Conservation (phyloP, 495 filamentous ascomycete species). For the Sordaria brevicollis region DNA sequence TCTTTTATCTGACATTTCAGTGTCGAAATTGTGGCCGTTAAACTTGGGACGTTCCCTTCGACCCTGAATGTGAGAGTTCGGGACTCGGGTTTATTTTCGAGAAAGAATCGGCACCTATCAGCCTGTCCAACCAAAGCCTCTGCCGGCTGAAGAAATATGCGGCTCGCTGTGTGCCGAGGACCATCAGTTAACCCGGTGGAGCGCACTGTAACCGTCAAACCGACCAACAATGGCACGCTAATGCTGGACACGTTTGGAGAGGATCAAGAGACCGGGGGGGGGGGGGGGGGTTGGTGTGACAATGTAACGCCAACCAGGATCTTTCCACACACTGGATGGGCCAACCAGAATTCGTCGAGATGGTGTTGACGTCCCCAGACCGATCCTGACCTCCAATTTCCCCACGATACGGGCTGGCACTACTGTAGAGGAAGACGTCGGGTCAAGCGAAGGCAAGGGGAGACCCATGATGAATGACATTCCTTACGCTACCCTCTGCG, state of each 20-base stretch:
- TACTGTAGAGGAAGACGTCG: not conserved
- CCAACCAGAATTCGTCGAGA: not conserved
- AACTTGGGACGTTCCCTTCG: not conserved
- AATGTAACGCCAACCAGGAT: not conserved
- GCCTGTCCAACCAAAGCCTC: not conserved
- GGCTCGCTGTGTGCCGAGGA: not conserved
- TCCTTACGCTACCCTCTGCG: not conserved
- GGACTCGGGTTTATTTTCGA: not conserved
- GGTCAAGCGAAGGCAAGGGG: not conserved
- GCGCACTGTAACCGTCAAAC: not conserved
- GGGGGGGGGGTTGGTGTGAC: not conserved
- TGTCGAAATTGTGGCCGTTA: not conserved
- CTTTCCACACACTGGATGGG: not conserved
- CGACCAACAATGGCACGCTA: not conserved
- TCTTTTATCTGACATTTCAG: not conserved
- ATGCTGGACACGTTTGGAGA: not conserved
- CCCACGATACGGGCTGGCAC: not conserved
- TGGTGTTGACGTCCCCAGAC: not conserved
- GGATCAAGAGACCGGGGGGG: too few species aligned
- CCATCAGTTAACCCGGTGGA: not conserved
- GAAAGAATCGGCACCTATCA: not conserved
- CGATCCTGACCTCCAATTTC: not conserved
- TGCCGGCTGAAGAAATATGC: not conserved
- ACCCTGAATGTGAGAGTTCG: not conserved
- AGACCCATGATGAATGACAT: not conserved